phyloP scores from a whole-genome alignment of 1,284 basidiomycete genomes.

The Ceratobasidium sp. region DNA sequence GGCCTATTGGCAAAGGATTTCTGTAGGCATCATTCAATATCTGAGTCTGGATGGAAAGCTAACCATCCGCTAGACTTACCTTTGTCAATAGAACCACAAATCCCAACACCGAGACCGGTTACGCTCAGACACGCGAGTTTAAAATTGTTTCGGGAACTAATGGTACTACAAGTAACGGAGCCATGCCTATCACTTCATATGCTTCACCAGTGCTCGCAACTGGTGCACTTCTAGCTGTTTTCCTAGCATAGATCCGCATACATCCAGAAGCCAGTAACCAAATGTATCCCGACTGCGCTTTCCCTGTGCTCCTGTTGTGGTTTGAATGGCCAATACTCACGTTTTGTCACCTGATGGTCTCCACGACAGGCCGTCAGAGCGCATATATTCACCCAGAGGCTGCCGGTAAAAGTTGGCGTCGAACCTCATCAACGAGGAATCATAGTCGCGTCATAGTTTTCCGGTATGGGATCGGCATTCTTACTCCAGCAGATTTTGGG shows the following conservation, averaged over 20 bases:
- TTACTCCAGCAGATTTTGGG: too few relatives aligned
- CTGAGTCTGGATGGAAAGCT: background rate
- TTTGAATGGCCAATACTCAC: too few relatives aligned
- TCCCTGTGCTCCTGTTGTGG: too few relatives aligned
- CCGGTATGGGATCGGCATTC: too few relatives aligned
- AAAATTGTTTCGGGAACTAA: constrained; percentile 8
- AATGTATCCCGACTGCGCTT: too few relatives aligned
- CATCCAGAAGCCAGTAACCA: too few relatives aligned
- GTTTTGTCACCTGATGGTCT: too few relatives aligned
- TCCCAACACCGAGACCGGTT: constrained; percentile 8
- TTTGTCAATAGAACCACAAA: constrained; percentile 29
- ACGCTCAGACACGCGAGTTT: constrained; percentile 33
- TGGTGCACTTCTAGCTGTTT: background rate
- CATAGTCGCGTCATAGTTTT: too few relatives aligned
- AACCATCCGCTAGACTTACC: constrained; percentile 13
- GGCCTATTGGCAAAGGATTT: constrained; percentile 31
- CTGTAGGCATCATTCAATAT: background rate
- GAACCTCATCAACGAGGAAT: too few relatives aligned
- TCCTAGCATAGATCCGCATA: constrained; percentile 12
- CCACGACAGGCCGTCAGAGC: too few relatives aligned
- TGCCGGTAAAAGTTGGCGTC: too few relatives aligned
- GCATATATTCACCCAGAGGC: too few relatives aligned
- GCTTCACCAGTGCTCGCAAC: constrained; percentile 8
- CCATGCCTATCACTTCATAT: background rate
- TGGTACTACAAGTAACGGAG: background rate